Conservation (phyloP, 2,329 filamentous ascomycete species). For the Stagonosporopsis rhizophila region DNA sequence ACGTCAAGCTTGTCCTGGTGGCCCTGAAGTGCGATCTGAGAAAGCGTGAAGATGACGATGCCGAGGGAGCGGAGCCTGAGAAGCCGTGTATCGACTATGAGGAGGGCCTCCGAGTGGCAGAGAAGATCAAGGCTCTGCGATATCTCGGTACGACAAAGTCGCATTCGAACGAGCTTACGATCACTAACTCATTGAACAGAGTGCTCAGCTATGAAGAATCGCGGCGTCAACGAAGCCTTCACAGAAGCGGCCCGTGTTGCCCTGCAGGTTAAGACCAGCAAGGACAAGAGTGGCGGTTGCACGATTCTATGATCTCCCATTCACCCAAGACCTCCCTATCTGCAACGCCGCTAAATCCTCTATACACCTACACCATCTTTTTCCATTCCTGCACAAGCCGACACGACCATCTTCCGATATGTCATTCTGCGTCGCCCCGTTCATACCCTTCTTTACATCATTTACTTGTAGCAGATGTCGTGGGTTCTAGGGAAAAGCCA, state of each 20-base stretch:
- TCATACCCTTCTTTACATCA: constrained; percentile 22
- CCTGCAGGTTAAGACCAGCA: constrained; percentile 63
- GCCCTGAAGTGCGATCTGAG: constrained; percentile 96
- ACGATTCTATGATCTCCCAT: constrained; percentile 39
- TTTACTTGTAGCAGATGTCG: constrained; percentile 14
- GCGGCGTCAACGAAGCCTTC: constrained; percentile 97
- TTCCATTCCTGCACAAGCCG: constrained; percentile 5
- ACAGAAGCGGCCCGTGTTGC: constrained; percentile 97
- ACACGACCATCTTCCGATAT: constrained; percentile 1
- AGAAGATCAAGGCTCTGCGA: constrained; percentile 88
- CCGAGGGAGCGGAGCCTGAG: constrained; percentile 52
- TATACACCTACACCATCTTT: not conserved
- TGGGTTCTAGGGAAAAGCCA: constrained; percentile 3
- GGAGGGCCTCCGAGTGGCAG: constrained; percentile 87
- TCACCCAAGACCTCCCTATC: not conserved
- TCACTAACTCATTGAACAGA: constrained; percentile 59
- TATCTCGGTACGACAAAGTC: constrained; percentile 71
- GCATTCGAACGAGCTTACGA: not conserved
- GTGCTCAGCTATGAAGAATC: constrained; percentile 97
- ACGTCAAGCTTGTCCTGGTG: constrained; percentile 92
- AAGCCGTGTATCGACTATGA: constrained; percentile 84
- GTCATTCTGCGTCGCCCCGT: constrained; percentile 13
- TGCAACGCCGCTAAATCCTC: not conserved
- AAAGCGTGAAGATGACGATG: constrained; percentile 71
- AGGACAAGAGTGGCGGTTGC: constrained; percentile 55